Evolutionary conservation across 139 green algal genomes (phyloP), one percentile per base, ranked within the genome.

Genomic region (Coccomyxa sp.): DNA sequence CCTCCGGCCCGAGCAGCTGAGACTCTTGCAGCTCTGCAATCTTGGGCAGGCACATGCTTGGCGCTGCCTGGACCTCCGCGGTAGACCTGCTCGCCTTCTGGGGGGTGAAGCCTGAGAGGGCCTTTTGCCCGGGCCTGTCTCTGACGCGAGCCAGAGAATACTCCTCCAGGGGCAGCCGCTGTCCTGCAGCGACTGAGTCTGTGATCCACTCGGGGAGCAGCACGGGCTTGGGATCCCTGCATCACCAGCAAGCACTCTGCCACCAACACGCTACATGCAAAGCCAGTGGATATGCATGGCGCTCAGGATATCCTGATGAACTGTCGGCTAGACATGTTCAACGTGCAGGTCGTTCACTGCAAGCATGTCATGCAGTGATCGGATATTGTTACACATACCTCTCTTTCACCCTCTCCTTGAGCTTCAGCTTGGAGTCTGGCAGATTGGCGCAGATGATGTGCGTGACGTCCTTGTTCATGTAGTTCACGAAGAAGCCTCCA

Each of bases 361-460:
- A 71, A 31, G 8, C 27, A 71, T 24, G 16, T 71, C 18, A 8
- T 71, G 58, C 16, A 71, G 58, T 71, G 58, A 71, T 31, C 16
- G 33, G 18, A 75, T 14, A 75, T 54, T 58, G 24, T 24, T 38
- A 34, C 10, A 8, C 24, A 55, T 68, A 24, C 10, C 40, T 68
- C 35, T 85, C 79, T 77, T 83, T 58, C n/a, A 77, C 81, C 3
- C 41, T 75, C 70, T 81, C 39, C 36, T 81, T 82, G 39, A 93
- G 84, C 77, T 93, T 93, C 33, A 98, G 78, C 80, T 98, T 98
- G 6, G 90, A 90, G 78, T 97, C 94, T 0, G 95, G 89, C 37
- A 99, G 86, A 77, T 98, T 93, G 83, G 69, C 86, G 80, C 91
- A 97, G 7, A 99, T 87, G 64, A 98, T 93, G 82, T 99, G 95